A percentile compares a stretch with the other conserved stretches of the same genome.
Evolutionary conservation across 2,329 filamentous ascomycete species (phyloP).

Genomic region (Penicillium brasilianum): DNA sequence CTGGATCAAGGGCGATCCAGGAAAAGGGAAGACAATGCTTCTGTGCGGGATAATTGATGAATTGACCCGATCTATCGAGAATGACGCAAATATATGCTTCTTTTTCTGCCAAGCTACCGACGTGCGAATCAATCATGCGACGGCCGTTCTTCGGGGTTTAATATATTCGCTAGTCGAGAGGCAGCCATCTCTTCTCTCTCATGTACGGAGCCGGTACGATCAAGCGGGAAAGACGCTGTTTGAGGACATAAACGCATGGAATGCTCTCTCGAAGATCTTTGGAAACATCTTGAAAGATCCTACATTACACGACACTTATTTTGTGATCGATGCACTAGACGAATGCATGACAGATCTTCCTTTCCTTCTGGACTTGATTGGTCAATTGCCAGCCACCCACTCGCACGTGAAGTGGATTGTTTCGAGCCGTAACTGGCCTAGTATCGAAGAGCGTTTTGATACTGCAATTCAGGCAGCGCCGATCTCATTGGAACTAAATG

Average conservation of each 20-base stretch:
- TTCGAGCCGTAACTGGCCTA: constrained; percentile 50
- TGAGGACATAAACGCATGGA: constrained; percentile 47
- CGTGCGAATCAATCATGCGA: constrained; percentile 45
- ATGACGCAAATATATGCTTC: constrained; percentile 1
- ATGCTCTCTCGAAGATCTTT: constrained; percentile 47
- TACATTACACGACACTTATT: constrained; percentile 29
- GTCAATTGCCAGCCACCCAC: constrained; percentile 21
- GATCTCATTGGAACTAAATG: constrained; percentile 36
- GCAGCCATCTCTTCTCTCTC: constrained; percentile 38
- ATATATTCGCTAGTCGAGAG: constrained; percentile 48
- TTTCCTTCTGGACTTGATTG: constrained; percentile 46
- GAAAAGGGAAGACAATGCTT: too few species aligned
- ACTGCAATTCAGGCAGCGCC: background rate
- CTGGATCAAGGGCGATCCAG: background rate
- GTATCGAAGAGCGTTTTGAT: constrained; percentile 44
- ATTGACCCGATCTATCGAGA: too few species aligned
- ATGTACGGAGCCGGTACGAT: constrained; percentile 44
- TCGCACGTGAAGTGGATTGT: constrained; percentile 50
- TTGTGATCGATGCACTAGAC: constrained; percentile 57
- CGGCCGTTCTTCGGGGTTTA: constrained; percentile 50
- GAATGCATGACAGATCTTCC: constrained; percentile 43
- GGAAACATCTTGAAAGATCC: constrained; percentile 47
- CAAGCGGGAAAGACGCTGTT: constrained; percentile 46
- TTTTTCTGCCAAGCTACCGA: constrained; percentile 52
- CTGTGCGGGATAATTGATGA: too few species aligned